Base-by-base conservation (phyloP, 2,329 filamentous ascomycete genomes). In the Diaporthe vaccinii region DNA sequence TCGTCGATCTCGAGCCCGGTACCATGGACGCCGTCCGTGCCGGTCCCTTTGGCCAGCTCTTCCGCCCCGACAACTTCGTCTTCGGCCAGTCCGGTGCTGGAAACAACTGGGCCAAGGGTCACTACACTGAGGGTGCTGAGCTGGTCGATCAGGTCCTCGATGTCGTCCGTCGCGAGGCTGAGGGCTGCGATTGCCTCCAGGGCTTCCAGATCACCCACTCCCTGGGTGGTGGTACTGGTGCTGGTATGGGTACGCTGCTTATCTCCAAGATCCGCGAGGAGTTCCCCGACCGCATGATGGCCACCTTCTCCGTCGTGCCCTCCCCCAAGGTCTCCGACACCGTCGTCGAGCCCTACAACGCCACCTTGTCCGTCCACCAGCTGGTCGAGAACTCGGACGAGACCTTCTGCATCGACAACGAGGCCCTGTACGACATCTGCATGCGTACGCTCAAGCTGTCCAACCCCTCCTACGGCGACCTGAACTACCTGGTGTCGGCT, bases 101-200 rank as follows among this genome's bases (percentile, higher is more conserved):
- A 89, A 99, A 99, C 95, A 98, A 98, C 93, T 99, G 97, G 97
- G 97, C 97, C 88, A 99, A 98, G 93, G 97, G 97, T 89, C 97
- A 99, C 87, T 99, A 99, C 92, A 99, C 97, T 80, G 97, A 99
- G 91, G 97, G 97, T 92, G 97, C 97, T 81, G 97, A 99, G 90
- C 92, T 98, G 79, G 97, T 99, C 81, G 97, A 99, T 90, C 92
- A 98, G 84, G 97, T 99, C 81, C 93, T 99, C 82, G 97, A 98
- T 85, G 97, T 99, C 80, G 96, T 99, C 85, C 97, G 97, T 85
- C 96, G 97, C 83, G 97, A 99, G 91, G 96, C 97, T 81, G 97
- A 99, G 90, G 95, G 94, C 86, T 98, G 97, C 85, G 97, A 99
- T 92, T 98, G 95, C 92, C 96, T 99, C 79, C 97, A 99, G 90